These are phyloP conservation scores for Carex arenaria DNA, from an alignment of 202 grass and related monocot genomes.

Conservation along the genomic window DNA sequence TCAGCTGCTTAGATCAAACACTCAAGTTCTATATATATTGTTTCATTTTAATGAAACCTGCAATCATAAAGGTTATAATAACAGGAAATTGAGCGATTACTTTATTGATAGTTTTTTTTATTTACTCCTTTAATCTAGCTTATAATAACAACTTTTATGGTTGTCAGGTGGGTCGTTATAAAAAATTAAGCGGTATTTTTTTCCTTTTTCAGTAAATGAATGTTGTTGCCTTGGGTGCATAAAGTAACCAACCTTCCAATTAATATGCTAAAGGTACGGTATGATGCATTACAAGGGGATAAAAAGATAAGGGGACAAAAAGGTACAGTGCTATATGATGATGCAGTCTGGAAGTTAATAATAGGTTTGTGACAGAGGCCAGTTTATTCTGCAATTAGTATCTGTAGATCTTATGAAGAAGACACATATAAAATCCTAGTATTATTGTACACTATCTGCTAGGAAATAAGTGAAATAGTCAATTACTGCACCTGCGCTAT, in stretches of 20 bases:
- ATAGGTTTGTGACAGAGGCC: background rate
- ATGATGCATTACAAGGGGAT: background rate
- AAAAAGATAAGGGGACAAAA: background rate
- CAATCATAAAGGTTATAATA: background rate
- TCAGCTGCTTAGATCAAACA: background rate
- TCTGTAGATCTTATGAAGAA: background rate
- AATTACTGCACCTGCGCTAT: background rate
- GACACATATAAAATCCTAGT: background rate
- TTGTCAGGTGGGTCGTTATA: background rate
- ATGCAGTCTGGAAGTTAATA: background rate
- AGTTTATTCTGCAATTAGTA: background rate
- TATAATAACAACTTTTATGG: background rate
- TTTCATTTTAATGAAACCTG: background rate
- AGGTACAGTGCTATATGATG: background rate
- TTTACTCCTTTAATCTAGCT: background rate
- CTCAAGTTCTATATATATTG: background rate
- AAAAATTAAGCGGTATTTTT: background rate
- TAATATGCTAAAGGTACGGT: background rate
- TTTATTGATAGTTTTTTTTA: background rate
- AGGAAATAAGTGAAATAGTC: background rate
- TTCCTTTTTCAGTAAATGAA: background rate
- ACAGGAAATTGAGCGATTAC: background rate
- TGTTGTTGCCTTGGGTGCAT: background rate
- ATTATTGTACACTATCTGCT: background rate
- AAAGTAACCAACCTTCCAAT: background rate